Evolutionary conservation across 495 filamentous ascomycete species (phyloP), one percentile per base, ranked within the genome.

Genomic region (Aspergillus avenaceus): DNA sequence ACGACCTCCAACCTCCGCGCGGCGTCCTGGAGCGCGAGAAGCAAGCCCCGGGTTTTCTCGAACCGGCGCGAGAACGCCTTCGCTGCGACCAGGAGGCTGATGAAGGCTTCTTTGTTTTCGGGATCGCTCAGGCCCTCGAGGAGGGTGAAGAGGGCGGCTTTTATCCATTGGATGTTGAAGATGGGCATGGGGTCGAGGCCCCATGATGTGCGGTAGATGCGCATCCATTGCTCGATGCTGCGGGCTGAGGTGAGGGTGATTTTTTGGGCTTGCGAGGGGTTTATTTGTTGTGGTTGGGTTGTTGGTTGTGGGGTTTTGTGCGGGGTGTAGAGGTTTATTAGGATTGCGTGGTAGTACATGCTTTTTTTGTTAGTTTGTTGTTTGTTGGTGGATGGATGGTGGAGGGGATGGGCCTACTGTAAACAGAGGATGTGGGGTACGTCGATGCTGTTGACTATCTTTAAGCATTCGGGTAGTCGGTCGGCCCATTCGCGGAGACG

Each of bases 341-440:
- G 54, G 22, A 65, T 60, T 12, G 52, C 49, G 44, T 69, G 59
- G 29, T 69, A 61, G 23, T 62, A 59, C 61, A 66, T 64, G 37
- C 63, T 66, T 11, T 11, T 9, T 12, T 2, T 16, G 24, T 40
- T 49, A 47, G 49, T 47, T 19, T 29, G 13, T 3, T 41, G 21
- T 13, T 27, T 22, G 43, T 8, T 31, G 11, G 18, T 28, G 23
- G 13, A 19, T 16, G 12, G 8, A 27, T 14, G 16, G 16, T 11
- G 21, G 13, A 1, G 11, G 7, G 28, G 2, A 5, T 9, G 21
- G 18, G 54, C 66, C 48, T 42, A 73, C 69, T 69, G 67, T 24
- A 70, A 37, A 29, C 56, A 61, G 16, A 73, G 40, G 21, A 64
- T 51, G 46, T 70, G 64, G 3, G 69, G 69, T 14, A 59, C 45